Evolutionary conservation across 495 filamentous ascomycete genomes (phyloP), one percentile per base, ranked within the genome.

Genomic region (Cairneyella variabilis): DNA sequence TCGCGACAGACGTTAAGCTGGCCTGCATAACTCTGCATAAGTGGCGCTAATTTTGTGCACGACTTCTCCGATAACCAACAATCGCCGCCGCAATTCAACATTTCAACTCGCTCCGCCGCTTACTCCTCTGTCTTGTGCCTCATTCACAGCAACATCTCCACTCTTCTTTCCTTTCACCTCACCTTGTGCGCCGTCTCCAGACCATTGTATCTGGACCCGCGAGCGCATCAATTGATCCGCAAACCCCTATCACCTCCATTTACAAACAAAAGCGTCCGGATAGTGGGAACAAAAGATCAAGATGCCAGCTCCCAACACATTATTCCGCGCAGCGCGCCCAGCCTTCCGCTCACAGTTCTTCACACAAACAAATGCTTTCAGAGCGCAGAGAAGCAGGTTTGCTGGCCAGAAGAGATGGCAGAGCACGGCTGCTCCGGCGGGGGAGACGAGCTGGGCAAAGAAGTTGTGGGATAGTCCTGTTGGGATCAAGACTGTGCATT

Each of bases 401-500:
- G 14, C 28, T 6, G 6, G 6, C 53, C 51, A 42, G 39, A 34
- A 47, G 49, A 64, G 62, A 61, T 88, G 81, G 65, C 82, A 87
- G 65, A 87, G 78, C 69, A 82, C 83, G 28, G 72, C 79, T 38
- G 63, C 73, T 39, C 66, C 69, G 37, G 70, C 72, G 14, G 69
- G 71, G 54, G 67, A 82, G 59, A 73, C 84, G 68, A 83, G 70
- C 64, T 80, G 72, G 63, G 75, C 88, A 66, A 78, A 82, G 74
- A 81, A 80, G 66, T 74, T 92, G 69, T 95, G 87, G 88, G 85
- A 90, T 69, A 90, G 88, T 71, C 86, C 88, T 16, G 72, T 95
- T 50, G 91, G 91, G 23, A 66, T 95, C 28, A 95, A 96, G 83
- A 98, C 93, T 51, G 91, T 98, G 65, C 93, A 98, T 71, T 98